Evolutionary conservation across 768 basidiomycete species (phyloP), one percentile per base, ranked within the genome.

Genomic region (Collybia nuda): DNA sequence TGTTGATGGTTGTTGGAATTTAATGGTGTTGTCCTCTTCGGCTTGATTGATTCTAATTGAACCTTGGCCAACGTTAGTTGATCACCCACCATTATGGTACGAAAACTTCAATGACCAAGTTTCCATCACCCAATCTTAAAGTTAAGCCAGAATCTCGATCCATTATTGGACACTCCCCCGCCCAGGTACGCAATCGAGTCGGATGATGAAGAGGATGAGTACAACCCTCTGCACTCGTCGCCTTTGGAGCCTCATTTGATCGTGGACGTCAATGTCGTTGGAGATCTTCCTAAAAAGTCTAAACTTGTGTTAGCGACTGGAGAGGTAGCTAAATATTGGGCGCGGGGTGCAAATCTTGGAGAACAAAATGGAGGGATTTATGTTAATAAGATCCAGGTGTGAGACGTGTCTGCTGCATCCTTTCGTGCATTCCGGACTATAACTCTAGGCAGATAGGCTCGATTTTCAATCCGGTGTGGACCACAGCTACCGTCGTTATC

Each of bases 141-240:
- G n/a, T 43, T 43, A 14, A 28, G 2, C 37, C 47, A 80, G 82
- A 77, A 84, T 53, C 52, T 72, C 21, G 76, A 85, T 59, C 81
- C 82, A 1, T 70, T 85, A 17, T 75, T 74, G 50, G 84, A 85
- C 58, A 69, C 70, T 43, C 67, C 70, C 3, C 81, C 85, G 1
- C 81, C 85, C 29, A 76, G 85, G 48, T 74, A 86, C 53, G 78
- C 78, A 32, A 66, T 85, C 43, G 85, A 86, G 58, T 85, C 83
- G 3, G 85, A 86, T 52, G 83, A 85, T n/a, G 83, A 84, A 52
- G 77, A 80, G 53, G 84, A 86, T 45, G 82, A 85, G 57, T 71
- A 72, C 53, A 77, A 78, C 47, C 78, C 79, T 12, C 61, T 75
- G 2, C 57, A 62, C 17, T 39, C 58, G 6, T 51, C 55, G 40